These are phyloP conservation scores for Phytophthora fragariae DNA, from an alignment of 352 stramenopile genomes.

Conservation along the genomic window DNA sequence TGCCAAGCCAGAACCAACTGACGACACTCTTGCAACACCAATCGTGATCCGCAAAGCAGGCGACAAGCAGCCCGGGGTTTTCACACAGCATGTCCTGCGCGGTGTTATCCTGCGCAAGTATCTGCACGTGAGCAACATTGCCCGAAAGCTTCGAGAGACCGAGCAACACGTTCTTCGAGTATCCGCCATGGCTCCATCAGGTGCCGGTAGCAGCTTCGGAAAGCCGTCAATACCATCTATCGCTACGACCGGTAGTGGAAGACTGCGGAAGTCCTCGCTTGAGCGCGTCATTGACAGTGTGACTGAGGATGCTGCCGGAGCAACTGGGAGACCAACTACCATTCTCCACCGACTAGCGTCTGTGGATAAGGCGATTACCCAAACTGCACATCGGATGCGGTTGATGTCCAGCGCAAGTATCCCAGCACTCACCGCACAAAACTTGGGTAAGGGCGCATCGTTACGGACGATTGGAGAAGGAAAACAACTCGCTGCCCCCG, in stretches of 20 bases:
- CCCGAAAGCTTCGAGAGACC: conserved; percentile 69
- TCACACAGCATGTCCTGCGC: conserved; percentile 65
- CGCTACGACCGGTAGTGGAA: background rate
- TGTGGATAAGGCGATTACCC: conserved; percentile 73
- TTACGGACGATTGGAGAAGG: conserved; percentile 51
- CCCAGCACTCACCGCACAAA: conserved; percentile 15
- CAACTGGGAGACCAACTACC: conserved; percentile 15
- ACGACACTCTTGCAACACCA: conserved; percentile 36
- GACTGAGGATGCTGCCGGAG: conserved; percentile 1
- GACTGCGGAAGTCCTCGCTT: conserved; percentile 20
- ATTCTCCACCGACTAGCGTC: conserved; percentile 56
- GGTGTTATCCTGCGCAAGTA: conserved; percentile 75
- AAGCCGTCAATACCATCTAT: conserved; percentile 1
- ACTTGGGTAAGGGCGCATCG: conserved; percentile 41
- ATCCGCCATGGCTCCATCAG: conserved; percentile 28
- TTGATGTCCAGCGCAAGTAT: conserved; percentile 49
- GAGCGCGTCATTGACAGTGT: conserved; percentile 24
- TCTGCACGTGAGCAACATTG: conserved; percentile 68
- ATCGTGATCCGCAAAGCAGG: conserved; percentile 50
- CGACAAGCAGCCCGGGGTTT: conserved; percentile 43
- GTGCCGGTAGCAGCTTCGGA: conserved; percentile 9
- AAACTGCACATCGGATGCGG: conserved; percentile 66
- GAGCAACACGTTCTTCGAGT: conserved; percentile 57
- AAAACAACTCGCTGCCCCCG: conserved; percentile 17
- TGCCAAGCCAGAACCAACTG: conserved; percentile 9